phyloP scores from a whole-genome alignment of 1,284 basidiomycete species.

The Earliella scabrosa region DNA sequence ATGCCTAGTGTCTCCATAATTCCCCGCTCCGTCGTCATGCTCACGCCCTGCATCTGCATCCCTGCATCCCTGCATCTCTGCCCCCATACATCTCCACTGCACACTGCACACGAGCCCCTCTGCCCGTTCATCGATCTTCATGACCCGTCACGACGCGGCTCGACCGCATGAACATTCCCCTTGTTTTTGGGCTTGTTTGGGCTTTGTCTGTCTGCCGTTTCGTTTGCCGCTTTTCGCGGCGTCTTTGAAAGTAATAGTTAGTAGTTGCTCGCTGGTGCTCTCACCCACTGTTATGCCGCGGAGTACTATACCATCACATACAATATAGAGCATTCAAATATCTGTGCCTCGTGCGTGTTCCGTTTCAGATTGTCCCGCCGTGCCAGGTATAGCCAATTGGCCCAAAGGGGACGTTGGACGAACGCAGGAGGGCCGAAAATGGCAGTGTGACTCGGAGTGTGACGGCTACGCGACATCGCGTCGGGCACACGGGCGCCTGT shows the following conservation, averaged over 20 bases:
- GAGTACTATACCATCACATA: background rate
- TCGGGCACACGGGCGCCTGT: conserved; percentile 17
- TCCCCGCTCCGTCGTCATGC: background rate
- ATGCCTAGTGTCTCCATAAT: background rate
- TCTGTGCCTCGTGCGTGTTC: too few species aligned
- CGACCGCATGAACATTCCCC: background rate
- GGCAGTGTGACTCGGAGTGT: conserved; percentile 12
- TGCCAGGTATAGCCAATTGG: too few species aligned
- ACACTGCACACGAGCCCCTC: background rate
- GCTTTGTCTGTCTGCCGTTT: background rate
- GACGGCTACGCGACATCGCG: conserved; percentile 22
- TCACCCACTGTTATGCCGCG: background rate
- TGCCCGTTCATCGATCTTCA: background rate
- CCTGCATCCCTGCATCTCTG: background rate
- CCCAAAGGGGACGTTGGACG: background rate
- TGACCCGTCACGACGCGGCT: background rate
- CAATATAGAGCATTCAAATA: background rate
- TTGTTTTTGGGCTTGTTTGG: background rate
- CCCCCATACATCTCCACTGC: too few species aligned
- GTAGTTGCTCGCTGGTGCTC: background rate
- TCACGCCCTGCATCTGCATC: background rate
- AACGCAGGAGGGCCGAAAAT: background rate
- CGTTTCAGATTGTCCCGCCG: too few species aligned
- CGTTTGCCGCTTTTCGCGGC: background rate
- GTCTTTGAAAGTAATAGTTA: background rate